Base-by-base conservation (phyloP, 2,329 filamentous ascomycete species). In the Microdochium paspali region DNA sequence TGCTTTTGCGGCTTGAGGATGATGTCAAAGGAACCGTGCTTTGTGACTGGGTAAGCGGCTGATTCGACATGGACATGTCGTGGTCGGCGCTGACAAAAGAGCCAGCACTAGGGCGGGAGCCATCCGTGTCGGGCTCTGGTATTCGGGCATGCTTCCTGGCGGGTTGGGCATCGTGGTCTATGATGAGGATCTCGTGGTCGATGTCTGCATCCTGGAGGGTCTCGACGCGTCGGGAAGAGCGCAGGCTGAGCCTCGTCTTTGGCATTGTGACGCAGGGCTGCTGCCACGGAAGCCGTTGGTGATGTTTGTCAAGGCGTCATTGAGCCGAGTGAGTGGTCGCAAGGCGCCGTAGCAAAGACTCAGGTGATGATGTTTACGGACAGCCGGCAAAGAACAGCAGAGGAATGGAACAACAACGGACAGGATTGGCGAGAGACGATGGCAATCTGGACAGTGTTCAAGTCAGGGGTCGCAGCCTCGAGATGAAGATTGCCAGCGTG, bases 101-200 rank as follows among this genome's bases (percentile, higher is more conserved):
- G 23, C 10, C 24, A 24, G 24, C 42, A 21, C 23, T 25, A 9
- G 42, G 42, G 23, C 42, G 23, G 5, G 23, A 24, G 42, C 23
- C 42, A 10, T 26, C 12, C 4, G 6, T n/a, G 15, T 28, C 26
- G 7, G 26, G 26, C 7, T 40, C 32, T n/a, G 42, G n/a, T n/a
- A n/a, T n/a, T n/a, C n/a, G n/a, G n/a, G n/a, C n/a, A n/a, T n/a
- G n/a, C n/a, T n/a, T n/a, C n/a, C n/a, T n/a, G n/a, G n/a, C 23
- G 12, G 23, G 3, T 13, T 24, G 23, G 42, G 12, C 24, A 18
- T 51, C 53, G 48, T 72, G 68, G 62, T 88, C 83, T 54, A 87
- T 71, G 31, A 90, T 77, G 54, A 62, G 67, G 59, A 90, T 90
- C 61, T 83, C 81, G 64, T 87, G 85, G 57, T 85, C 81, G 58